Base-by-base conservation (phyloP, 2,329 filamentous ascomycete species). In the Cordyceps militaris region DNA sequence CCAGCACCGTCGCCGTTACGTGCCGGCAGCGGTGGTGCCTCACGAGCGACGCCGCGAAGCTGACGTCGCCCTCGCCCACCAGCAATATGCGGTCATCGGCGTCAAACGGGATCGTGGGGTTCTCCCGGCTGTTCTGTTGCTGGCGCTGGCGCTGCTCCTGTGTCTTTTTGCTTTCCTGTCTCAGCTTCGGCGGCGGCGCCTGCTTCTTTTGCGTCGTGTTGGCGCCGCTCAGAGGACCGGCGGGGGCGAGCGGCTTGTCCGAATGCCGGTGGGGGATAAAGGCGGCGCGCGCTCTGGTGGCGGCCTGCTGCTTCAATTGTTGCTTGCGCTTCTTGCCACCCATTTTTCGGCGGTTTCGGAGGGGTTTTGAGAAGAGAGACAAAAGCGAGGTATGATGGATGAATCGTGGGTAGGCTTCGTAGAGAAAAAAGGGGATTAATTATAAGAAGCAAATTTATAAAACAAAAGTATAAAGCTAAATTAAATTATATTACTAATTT, bases 1-100 rank as follows among this genome's bases (percentile, higher is more conserved):
- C 89, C 64, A 82, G 79, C 16, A 87, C 84, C 2, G 88, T 91
- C 38, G 87, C 88, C 0, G 83, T 86, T 6, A 93, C 70, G 65
- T 85, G 77, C 60, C 74, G 78, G 74, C 85, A 89, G 63, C 76
- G 78, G 72, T 91, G 87, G 65, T 87, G 78, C 55, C 78, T 71
- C 54, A 87, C 77, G 2, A 93, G 77, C 2, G 83, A 85, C 28
- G 80, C 79, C 13, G 88, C 82, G 69, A 91, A 93, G 69, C 87
- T 91, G 67, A 94, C 83, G 71, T 95, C 89, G 63, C 84, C 89
- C 68, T 94, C 89, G 65, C 89, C 89, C 53, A 93, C 74, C 3
- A 93, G 81, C 7, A 94, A 82, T 61, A 93, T 90, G 64, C 80
- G 75, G 63, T 91, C 83, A 64, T 80, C 73, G 40, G 80, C 74